Evolutionary conservation across 192 early-diverging fungal species (phyloP).

Genomic region (Backusella tuberculispora): DNA sequence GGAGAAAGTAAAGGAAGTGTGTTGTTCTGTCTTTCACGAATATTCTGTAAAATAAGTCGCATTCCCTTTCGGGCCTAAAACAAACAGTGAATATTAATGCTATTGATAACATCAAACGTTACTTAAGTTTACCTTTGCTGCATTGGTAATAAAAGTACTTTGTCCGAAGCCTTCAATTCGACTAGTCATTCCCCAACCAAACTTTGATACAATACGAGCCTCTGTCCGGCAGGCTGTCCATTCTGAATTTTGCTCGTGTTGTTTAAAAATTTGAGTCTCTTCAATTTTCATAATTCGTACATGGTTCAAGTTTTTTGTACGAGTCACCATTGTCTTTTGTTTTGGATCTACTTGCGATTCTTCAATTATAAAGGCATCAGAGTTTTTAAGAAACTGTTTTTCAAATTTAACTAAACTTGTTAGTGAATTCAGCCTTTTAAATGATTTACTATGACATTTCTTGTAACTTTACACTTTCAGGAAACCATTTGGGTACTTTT

Average conservation of each 20-base stretch:
- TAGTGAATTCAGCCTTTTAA: not conserved
- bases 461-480: conserved; percentile 44
- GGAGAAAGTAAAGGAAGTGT: not conserved
- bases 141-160: conserved; percentile 81
- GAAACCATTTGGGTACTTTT: conserved; percentile 87
- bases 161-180: conserved; percentile 90
- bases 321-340: conserved; percentile 77
- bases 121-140: conserved; percentile 54
- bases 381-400: conserved; percentile 72
- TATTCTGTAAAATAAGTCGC: conserved; percentile 34
- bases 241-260: conserved; percentile 54
- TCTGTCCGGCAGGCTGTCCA: conserved; percentile 79
- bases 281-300: conserved; percentile 92
- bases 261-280: conserved; percentile 80
- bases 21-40: conserved; percentile 31
- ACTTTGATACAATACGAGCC: conserved; percentile 85
- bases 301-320: conserved; percentile 91
- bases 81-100: not conserved
- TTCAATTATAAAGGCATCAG: conserved; percentile 92
- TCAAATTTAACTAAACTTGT: not conserved
- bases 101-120: not conserved
- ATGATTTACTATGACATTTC: not conserved
- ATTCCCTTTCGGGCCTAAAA: conserved; percentile 35
- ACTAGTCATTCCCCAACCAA: conserved; percentile 83
- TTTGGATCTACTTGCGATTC: conserved; percentile 82